These are phyloP conservation scores for Stentor coeruleus DNA, from an alignment of 73 alveolate genomes.

Conservation along the genomic window DNA sequence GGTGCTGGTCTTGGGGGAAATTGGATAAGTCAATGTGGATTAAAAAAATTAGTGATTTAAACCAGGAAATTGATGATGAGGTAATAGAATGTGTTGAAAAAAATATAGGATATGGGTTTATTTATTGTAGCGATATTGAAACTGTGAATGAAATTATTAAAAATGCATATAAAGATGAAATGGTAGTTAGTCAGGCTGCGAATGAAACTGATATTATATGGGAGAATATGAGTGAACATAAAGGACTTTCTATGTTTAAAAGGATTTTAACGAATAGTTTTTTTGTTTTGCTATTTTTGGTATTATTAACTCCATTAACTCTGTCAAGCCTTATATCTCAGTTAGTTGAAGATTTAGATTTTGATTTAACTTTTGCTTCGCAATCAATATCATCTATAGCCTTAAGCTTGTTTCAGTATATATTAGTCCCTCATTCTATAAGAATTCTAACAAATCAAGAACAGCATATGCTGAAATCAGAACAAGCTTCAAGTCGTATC, in stretches of 20 bases:
- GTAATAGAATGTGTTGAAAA: background rate
- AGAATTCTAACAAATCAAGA: background rate
- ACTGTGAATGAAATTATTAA: background rate
- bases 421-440: background rate
- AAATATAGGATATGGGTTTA: conserved; percentile 11
- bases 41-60: background rate
- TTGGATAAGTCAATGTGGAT: background rate
- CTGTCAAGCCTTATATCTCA: background rate
- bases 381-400: background rate
- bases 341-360: background rate
- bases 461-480: background rate
- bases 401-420: background rate
- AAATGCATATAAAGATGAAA: background rate
- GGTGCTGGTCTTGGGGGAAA: background rate
- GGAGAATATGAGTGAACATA: background rate
- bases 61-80: background rate
- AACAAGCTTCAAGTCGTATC: background rate
- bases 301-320: conserved; percentile 2
- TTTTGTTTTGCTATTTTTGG: background rate
- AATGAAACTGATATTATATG: background rate
- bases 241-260: background rate
- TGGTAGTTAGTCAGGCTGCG: background rate
- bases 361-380: background rate
- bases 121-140: background rate
- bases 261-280: background rate